phyloP scores from a whole-genome alignment of 2,329 filamentous ascomycete species.

The Trichoderma lentiforme region DNA sequence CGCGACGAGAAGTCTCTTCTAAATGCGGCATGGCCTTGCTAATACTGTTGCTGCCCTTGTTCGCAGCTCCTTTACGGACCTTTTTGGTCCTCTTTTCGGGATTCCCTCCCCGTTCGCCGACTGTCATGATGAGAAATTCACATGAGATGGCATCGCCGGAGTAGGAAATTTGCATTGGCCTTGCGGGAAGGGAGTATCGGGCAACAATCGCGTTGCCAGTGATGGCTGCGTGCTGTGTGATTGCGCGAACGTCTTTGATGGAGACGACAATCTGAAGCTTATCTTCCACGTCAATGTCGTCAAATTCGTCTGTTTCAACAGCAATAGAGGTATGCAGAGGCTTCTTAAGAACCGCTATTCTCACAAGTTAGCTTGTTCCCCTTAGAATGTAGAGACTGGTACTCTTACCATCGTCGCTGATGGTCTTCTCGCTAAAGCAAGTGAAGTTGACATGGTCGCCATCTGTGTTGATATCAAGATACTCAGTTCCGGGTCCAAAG shows the following conservation, averaged over 20 bases:
- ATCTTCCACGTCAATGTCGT: slow-evolving; percentile 69
- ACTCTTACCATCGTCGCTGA: slow-evolving; percentile 52
- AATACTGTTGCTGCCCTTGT: slow-evolving; percentile 22
- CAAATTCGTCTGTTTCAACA: slow-evolving; percentile 72
- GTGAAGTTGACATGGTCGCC: slow-evolving; percentile 73
- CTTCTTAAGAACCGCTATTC: slow-evolving; percentile 73
- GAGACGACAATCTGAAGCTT: slow-evolving; percentile 76
- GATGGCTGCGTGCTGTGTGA: slow-evolving; percentile 71
- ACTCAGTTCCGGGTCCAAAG: slow-evolving; percentile 76
- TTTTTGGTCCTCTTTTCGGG: slow-evolving; percentile 48
- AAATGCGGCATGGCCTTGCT: slow-evolving; percentile 37
- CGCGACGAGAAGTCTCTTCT: slow-evolving; percentile 47
- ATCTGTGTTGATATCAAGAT: slow-evolving; percentile 74
- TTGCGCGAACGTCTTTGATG: slow-evolving; percentile 79
- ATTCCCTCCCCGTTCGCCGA: slow-evolving; percentile 60
- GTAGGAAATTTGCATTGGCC: slow-evolving; percentile 71
- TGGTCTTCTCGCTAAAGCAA: slow-evolving; percentile 76
- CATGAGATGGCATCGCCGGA: slow-evolving; percentile 64
- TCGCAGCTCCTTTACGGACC: slow-evolving; percentile 38
- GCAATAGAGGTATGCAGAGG: slow-evolving; percentile 77
- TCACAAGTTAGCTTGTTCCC: slow-evolving; percentile 16
- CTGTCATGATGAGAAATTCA: slow-evolving; percentile 80
- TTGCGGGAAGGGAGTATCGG: slow-evolving; percentile 66
- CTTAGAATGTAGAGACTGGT: background rate
- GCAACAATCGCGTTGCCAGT: slow-evolving; percentile 64